Evolutionary conservation across 179 eudicot species (phyloP).

Genomic region (Sideroxylon spinosum): DNA sequence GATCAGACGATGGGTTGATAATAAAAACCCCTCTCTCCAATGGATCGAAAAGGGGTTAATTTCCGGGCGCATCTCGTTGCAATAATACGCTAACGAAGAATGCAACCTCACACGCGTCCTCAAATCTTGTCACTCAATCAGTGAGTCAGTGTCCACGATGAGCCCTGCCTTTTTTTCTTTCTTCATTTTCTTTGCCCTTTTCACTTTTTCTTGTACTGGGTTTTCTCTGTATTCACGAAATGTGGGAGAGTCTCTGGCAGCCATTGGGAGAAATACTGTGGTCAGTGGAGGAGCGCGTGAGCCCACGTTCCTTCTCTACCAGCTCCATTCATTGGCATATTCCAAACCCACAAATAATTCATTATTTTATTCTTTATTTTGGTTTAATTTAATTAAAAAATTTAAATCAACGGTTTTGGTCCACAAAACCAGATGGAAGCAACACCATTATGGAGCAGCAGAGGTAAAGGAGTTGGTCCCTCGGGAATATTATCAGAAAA

Average conservation of each 20-base stretch:
- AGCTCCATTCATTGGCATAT: neutral
- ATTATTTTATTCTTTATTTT: neutral
- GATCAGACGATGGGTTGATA: too few species aligned
- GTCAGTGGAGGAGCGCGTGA: neutral
- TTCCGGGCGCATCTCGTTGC: too few species aligned
- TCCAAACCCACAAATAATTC: neutral
- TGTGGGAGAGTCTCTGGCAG: neutral
- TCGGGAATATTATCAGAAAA: neutral
- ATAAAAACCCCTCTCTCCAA: too few species aligned
- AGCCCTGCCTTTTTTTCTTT: too few species aligned
- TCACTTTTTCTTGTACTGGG: too few species aligned
- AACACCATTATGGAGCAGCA: neutral
- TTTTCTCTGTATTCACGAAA: neutral
- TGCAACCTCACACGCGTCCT: too few species aligned
- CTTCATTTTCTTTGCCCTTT: too few species aligned
- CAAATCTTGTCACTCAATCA: too few species aligned
- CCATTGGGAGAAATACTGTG: neutral
- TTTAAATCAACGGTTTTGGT: neutral
- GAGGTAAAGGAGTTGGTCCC: neutral
- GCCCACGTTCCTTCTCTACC: neutral
- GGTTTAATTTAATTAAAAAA: neutral
- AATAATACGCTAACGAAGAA: too few species aligned
- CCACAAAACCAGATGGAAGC: constrained; percentile 3
- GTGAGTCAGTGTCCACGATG: too few species aligned
- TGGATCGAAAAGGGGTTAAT: too few species aligned